Percentiles rank a stretch among this genome's conserved stretches.
Evolutionary conservation across 1,139 yeast species (phyloP).

Genomic region (Eremothecium sinecaudum): DNA sequence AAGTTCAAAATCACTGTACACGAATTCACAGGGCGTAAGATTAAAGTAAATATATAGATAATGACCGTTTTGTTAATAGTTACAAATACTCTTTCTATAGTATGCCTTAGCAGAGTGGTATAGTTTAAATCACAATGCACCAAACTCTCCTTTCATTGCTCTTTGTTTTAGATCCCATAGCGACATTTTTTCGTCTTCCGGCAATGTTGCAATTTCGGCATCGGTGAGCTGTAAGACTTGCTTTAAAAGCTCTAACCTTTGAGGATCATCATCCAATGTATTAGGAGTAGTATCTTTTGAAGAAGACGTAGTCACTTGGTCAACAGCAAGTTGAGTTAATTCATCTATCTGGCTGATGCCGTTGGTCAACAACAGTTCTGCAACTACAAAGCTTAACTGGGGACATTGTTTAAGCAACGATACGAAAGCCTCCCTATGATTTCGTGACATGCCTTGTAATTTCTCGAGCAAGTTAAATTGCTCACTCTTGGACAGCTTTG

Average conservation of each 20-base stretch:
- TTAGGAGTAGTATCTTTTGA: slow-evolving; percentile 10
- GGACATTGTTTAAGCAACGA: slow-evolving; percentile 61
- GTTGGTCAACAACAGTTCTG: slow-evolving; percentile 59
- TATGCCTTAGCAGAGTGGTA: too few species aligned
- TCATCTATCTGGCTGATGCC: slow-evolving; percentile 29
- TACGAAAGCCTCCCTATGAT: slow-evolving; percentile 55
- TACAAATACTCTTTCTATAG: too few species aligned
- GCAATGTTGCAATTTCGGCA: slow-evolving; percentile 51
- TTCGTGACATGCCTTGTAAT: slow-evolving; percentile 53
- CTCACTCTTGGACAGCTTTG: slow-evolving; percentile 34
- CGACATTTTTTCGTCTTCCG: slow-evolving; percentile 44
- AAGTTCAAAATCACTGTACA: too few species aligned
- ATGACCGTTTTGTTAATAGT: too few species aligned
- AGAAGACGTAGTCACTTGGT: slow-evolving; percentile 11
- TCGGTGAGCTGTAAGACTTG: slow-evolving; percentile 53
- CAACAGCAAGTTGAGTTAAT: slow-evolving; percentile 27
- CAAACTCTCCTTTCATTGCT: slow-evolving; percentile 31
- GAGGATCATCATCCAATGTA: slow-evolving; percentile 33
- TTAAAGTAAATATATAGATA: too few species aligned
- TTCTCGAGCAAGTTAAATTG: slow-evolving; percentile 39
- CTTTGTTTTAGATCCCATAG: slow-evolving; percentile 31
- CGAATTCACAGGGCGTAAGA: too few species aligned
- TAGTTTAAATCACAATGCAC: slow-evolving; percentile 11
- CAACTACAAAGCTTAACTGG: slow-evolving; percentile 70
- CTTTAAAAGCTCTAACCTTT: slow-evolving; percentile 44